phyloP scores from a whole-genome alignment of 805 yeast species.

The Kazachstania taianensis region DNA sequence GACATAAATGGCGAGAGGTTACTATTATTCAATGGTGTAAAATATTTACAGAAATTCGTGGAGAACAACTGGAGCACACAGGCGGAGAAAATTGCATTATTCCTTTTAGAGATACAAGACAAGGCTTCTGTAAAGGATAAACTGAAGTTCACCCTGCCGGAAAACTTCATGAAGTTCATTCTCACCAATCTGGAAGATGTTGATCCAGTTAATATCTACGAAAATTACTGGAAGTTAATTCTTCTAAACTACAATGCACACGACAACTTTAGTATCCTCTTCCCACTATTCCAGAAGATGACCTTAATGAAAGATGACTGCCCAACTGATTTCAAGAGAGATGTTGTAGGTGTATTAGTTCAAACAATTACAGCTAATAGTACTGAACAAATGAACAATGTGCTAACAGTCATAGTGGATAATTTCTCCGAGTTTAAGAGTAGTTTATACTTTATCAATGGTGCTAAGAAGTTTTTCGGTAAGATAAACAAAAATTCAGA shows the following conservation, averaged over 20 bases:
- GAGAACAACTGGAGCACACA: constrained; percentile 33
- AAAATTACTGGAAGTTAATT: constrained; percentile 43
- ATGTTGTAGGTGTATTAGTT: constrained; percentile 35
- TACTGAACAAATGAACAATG: constrained; percentile 7
- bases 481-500: constrained; percentile 9
- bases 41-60: constrained; percentile 41
- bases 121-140: constrained; percentile 27
- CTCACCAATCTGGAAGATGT: not conserved
- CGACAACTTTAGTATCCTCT: constrained; percentile 13
- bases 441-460: constrained; percentile 32
- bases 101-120: constrained; percentile 31
- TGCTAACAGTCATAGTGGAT: constrained; percentile 15
- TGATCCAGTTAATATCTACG: constrained; percentile 21
- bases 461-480: constrained; percentile 20
- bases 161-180: constrained; percentile 12
- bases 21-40: constrained; percentile 32
- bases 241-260: constrained; percentile 32
- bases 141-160: constrained; percentile 24
- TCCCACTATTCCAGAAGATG: constrained; percentile 2
- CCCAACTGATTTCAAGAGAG: constrained; percentile 29
- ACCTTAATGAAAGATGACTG: not conserved
- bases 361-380: constrained; percentile 25
- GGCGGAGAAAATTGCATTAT: constrained; percentile 32
- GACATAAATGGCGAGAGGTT: constrained; percentile 37
- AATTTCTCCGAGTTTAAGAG: constrained; percentile 23